Conservation (phyloP, 352 stramenopile genomes). For the Pythium vanterpoolii region DNA sequence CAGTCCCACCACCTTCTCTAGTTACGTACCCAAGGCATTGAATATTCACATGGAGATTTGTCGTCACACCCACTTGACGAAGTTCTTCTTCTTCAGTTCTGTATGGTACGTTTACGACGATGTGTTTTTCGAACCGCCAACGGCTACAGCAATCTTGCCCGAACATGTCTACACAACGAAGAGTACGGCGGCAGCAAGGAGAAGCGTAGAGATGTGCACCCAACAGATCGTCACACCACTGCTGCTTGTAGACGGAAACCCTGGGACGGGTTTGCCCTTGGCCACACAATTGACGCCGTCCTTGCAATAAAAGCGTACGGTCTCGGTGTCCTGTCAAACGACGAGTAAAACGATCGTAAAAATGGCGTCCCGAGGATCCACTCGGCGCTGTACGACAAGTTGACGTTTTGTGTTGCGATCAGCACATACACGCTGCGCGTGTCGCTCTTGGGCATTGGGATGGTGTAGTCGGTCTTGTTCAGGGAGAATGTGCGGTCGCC, state of each 20-base stretch:
- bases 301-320: constrained; percentile 15
- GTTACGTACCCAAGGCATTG: too few species aligned
- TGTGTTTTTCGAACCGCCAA: too few species aligned
- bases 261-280: neutral
- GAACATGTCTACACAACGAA: neutral
- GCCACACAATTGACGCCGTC: constrained; percentile 5
- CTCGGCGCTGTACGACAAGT: neutral
- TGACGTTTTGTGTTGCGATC: neutral
- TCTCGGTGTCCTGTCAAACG: constrained; percentile 7
- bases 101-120: too few species aligned
- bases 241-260: neutral
- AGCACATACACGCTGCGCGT: neutral
- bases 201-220: neutral
- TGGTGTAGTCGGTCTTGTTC: constrained; percentile 11
- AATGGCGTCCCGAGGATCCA: constrained; percentile 11
- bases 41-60: too few species aligned
- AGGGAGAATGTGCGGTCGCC: constrained; percentile 4
- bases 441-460: neutral
- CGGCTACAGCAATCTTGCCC: too few species aligned
- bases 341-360: constrained; percentile 11
- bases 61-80: too few species aligned
- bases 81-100: too few species aligned
- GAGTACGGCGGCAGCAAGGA: neutral
- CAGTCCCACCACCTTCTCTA: too few species aligned
- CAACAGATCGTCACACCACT: neutral